Conservation (phyloP, 2,329 filamentous ascomycete genomes). For the Cladosporium sp. region DNA sequence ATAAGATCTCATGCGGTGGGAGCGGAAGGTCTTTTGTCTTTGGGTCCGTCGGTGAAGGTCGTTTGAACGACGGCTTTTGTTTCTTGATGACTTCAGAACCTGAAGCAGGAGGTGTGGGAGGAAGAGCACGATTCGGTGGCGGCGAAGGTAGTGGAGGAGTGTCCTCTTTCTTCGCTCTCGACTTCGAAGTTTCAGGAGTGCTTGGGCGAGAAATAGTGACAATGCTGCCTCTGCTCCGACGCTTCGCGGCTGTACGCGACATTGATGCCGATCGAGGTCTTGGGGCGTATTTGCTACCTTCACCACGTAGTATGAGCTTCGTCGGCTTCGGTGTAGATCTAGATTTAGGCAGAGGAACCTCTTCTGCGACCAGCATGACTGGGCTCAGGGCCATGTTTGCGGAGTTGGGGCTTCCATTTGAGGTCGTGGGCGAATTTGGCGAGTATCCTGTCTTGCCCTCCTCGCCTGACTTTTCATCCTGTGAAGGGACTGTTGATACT, state of each 20-base stretch:
- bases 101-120: constrained; percentile 31
- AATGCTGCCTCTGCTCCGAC: constrained; percentile 20
- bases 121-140: constrained; percentile 29
- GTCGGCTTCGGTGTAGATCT: constrained; percentile 25
- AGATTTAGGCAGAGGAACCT: constrained; percentile 27
- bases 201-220: constrained; percentile 14
- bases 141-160: constrained; percentile 31
- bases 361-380: constrained; percentile 33
- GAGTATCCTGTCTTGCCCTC: constrained; percentile 24
- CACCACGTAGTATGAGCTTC: constrained; percentile 22
- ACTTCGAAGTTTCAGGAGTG: constrained; percentile 11
- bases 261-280: constrained; percentile 30
- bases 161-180: constrained; percentile 19
- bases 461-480: constrained; percentile 17
- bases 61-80: background rate
- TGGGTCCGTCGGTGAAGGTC: constrained; percentile 8
- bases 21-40: constrained; percentile 22
- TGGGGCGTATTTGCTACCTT: constrained; percentile 28
- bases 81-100: constrained; percentile 23
- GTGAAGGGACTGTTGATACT: constrained; percentile 26
- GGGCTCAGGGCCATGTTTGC: constrained; percentile 25
- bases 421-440: constrained; percentile 24
- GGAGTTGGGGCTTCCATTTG: constrained; percentile 15
- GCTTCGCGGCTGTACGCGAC: constrained; percentile 20
- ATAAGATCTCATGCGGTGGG: constrained; percentile 22